Base-by-base conservation (phyloP, 768 basidiomycete species). In the Jaapia argillacea region DNA sequence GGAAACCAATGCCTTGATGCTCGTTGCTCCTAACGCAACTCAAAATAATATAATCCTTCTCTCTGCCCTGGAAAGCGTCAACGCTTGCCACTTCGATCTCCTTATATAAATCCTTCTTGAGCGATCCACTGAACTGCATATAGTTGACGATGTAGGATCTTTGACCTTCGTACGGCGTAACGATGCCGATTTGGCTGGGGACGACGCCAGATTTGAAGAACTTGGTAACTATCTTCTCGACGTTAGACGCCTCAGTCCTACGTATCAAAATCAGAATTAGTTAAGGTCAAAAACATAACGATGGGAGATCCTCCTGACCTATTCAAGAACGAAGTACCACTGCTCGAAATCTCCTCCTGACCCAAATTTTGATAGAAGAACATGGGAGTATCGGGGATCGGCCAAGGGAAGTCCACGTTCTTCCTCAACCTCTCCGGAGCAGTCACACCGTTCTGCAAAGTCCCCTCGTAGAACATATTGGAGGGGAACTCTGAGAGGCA, bases 391-490 rank as follows among this genome's bases (percentile, higher is more conserved):
- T 94, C 91, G 13, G 87, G 85, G 31, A 87, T 79, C 4, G 96
- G 96, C 96, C 96, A 98, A 0, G 96, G 96, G 66, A 98, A 99
- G 61, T 98, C 96, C 33, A 98, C 93, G 51, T 97, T 94, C 74
- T 94, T 97, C 66, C 93, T 75, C 49, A 99, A 68, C 31, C 96
- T 79, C 61, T 99, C 96, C 3, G 96, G 96, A 13, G 96, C 96
- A 7, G 96, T 99, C 43, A 99, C 96, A 60, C 96, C 96, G 59
- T 99, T 99, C 65, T 99, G 96, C 22, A 99, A 65, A 0, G 94
- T 94, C 20, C 96, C 96, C 59, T 99, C 96, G 62, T 99, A 99
- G 70, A 99, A 98, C 96, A 99, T 99, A 65, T 99, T 99, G 46
- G 91, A 94, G 2, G 96, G 94, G 70, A 99, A 99, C 64, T 98